These are phyloP conservation scores for Syzygium syzygioides DNA, from an alignment of 441 rosid species.

Conservation along the genomic window DNA sequence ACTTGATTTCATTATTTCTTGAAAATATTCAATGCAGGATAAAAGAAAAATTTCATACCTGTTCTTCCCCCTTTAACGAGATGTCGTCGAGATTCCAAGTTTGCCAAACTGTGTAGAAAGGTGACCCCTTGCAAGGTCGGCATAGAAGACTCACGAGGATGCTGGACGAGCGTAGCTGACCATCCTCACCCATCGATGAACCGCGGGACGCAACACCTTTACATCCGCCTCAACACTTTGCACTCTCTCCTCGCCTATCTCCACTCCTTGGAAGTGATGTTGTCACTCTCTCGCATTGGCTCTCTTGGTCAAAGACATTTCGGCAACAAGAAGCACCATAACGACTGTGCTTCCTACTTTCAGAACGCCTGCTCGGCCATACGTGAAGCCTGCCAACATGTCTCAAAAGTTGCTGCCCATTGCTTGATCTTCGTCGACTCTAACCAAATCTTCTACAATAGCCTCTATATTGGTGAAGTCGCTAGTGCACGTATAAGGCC, in stretches of 20 bases:
- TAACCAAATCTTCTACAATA: conserved; percentile 53
- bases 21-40: conserved; percentile 25
- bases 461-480: conserved; percentile 61
- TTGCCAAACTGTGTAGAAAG: conserved; percentile 62
- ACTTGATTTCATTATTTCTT: not conserved
- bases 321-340: conserved; percentile 23
- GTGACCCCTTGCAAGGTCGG: conserved; percentile 52
- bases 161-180: conserved; percentile 27
- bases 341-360: conserved; percentile 46
- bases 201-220: conserved; percentile 81
- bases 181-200: conserved; percentile 78
- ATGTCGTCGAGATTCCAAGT: conserved; percentile 68
- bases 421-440: conserved; percentile 81
- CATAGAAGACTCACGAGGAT: conserved; percentile 22
- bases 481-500: conserved; percentile 57
- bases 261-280: conserved; percentile 63
- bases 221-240: conserved; percentile 77
- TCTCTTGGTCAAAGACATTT: conserved; percentile 34
- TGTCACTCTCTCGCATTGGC: conserved; percentile 47
- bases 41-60: conserved; percentile 74
- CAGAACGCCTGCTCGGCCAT: conserved; percentile 49
- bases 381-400: conserved; percentile 64
- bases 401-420: conserved; percentile 90
- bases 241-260: conserved; percentile 62
- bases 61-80: conserved; percentile 73